These are phyloP conservation scores for Skeletonema menzelii DNA, from an alignment of 108 stramenopile species.

Conservation along the genomic window DNA sequence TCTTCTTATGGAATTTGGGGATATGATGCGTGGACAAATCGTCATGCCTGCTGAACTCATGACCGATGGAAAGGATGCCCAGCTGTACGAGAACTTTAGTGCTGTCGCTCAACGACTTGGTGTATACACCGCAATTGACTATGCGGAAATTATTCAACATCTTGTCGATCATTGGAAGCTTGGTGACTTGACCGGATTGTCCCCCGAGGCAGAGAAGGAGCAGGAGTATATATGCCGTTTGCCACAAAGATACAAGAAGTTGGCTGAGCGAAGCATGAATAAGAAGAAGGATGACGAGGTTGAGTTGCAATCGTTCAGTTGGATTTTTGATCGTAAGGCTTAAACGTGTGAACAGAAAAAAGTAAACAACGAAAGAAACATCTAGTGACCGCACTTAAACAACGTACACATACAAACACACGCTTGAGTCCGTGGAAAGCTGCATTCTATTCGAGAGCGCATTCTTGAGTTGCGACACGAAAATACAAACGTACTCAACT, in stretches of 20 bases:
- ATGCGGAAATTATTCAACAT: slow-evolving; percentile 91
- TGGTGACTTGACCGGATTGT: slow-evolving; percentile 77
- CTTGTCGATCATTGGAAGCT: slow-evolving; percentile 83
- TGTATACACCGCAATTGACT: slow-evolving; percentile 93
- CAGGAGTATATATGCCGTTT: slow-evolving; percentile 86
- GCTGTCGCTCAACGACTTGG: slow-evolving; percentile 80
- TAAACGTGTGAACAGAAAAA: slow-evolving; percentile 8
- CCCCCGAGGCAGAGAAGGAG: slow-evolving; percentile 76
- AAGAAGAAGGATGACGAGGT: slow-evolving; percentile 79
- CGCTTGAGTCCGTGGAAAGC: not conserved
- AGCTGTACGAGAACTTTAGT: slow-evolving; percentile 87
- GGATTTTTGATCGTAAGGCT: slow-evolving; percentile 80
- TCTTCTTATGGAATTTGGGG: slow-evolving; percentile 75
- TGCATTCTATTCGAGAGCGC: too few species aligned
- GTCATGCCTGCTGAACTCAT: slow-evolving; percentile 92
- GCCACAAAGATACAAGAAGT: slow-evolving; percentile 78
- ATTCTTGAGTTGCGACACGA: too few species aligned
- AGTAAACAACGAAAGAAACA: not conserved
- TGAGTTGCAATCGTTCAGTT: slow-evolving; percentile 62
- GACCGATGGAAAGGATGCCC: slow-evolving; percentile 79
- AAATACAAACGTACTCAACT: not conserved
- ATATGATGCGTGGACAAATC: slow-evolving; percentile 90
- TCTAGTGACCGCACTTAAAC: not conserved
- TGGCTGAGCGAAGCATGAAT: slow-evolving; percentile 89
- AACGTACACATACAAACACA: slow-evolving; percentile 1